A percentile compares a stretch with the other conserved stretches of the same genome.
Conservation (phyloP, 768 basidiomycete species). For the Astraeus odoratus region DNA sequence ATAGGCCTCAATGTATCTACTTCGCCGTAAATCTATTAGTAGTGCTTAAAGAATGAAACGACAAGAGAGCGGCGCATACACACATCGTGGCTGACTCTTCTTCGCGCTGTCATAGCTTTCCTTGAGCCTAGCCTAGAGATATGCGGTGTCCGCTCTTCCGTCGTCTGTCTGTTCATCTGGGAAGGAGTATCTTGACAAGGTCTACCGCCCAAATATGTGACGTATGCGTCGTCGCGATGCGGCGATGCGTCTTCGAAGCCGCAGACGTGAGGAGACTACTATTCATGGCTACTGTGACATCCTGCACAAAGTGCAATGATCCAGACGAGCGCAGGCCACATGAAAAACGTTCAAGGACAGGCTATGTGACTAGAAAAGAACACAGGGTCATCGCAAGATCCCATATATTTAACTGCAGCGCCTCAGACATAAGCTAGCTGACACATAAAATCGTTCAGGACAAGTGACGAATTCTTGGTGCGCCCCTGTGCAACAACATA, state of each 20-base stretch:
- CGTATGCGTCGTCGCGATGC: conserved; percentile 87
- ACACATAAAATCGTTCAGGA: conserved; percentile 97
- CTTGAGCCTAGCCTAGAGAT: conserved; percentile 60
- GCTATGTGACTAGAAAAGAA: neutral
- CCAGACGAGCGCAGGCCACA: neutral
- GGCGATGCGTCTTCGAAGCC: conserved; percentile 73
- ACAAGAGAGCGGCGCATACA: conserved; percentile 22
- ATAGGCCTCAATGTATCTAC: conserved; percentile 93
- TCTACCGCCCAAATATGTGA: conserved; percentile 93
- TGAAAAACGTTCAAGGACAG: too few relatives aligned
- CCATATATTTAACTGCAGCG: conserved; percentile 93
- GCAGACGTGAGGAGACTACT: conserved; percentile 76
- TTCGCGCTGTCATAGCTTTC: conserved; percentile 57
- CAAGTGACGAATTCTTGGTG: conserved; percentile 78
- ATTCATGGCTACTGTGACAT: conserved; percentile 87
- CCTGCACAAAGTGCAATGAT: conserved; percentile 32
- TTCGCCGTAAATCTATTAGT: conserved; percentile 1
- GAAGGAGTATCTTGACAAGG: conserved; percentile 83
- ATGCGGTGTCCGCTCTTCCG: conserved; percentile 79
- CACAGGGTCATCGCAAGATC: conserved; percentile 68
- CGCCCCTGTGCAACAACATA: conserved; percentile 90
- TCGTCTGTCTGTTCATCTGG: conserved; percentile 71
- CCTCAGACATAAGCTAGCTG: conserved; percentile 83
- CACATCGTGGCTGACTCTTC: conserved; percentile 95
- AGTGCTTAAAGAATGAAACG: neutral